Evolutionary conservation across 1,284 basidiomycete species (phyloP), one percentile per base, ranked within the genome.

Genomic region (Xerocomus nothofagi): DNA sequence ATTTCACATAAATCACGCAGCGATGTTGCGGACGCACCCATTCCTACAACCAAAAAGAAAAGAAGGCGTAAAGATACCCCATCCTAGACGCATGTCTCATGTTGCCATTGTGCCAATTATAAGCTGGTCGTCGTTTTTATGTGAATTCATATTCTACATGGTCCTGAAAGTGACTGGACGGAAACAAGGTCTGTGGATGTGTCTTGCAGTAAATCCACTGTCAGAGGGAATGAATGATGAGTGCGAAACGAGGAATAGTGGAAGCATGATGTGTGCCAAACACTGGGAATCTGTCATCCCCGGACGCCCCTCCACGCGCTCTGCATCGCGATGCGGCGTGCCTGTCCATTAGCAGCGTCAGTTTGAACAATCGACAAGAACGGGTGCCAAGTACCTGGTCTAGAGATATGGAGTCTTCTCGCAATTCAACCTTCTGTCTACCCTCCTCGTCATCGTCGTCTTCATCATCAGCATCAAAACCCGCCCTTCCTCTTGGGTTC

Each of bases 371-470:
- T 14, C n/a, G 27, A 31, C 0, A 51, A 32, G 31, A 42, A 45
- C 4, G 37, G 21, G 40, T 39, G 39, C 31, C 33, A 66, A 78
- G 46, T 61, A 91, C 91, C 80, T 95, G 92, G 57, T 95, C 93
- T 55, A 94, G 76, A 11, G 88, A 87, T 64, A 95, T 93, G 24
- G 86, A 84, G 60, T 85, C 88, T 63, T 91, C 88, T 58, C 77
- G 78, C 57, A 94, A 73, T 60, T 87, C 84, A 32, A 92, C 79
- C 58, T 72, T 78, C 70, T 91, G 87, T 56, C 76, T 77, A 20
- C 85, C 82, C 46, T 82, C 76, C 14, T 78, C 75, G 14, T 81
- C 82, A 0, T 83, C 82, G 0, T 84, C 80, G 0, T 86, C 85
- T 0, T 88, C 86, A 6, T 86, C 84, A 29, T 82, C 80, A 12